phyloP scores from a whole-genome alignment of 2,329 filamentous ascomycete species.

The Nemania sp. region DNA sequence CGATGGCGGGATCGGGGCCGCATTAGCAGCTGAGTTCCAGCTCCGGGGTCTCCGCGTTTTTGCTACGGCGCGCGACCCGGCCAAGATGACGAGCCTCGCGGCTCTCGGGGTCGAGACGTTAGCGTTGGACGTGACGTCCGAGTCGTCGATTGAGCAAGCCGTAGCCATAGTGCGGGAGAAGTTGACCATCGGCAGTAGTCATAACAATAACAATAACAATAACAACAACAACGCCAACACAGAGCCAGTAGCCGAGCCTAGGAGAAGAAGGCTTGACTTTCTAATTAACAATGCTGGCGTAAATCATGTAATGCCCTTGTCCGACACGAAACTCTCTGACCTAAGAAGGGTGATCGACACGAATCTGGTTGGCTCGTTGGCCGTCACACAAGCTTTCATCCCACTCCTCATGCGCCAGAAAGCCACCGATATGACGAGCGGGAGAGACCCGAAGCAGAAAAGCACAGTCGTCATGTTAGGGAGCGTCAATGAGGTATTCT shows the following conservation, averaged over 20 bases:
- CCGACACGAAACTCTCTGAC: slow-evolving; percentile 41
- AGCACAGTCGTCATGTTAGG: slow-evolving; percentile 47
- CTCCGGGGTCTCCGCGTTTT: slow-evolving; percentile 49
- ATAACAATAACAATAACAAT: not conserved
- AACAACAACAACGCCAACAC: not conserved
- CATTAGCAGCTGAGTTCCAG: slow-evolving; percentile 51
- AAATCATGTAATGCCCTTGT: slow-evolving; percentile 43
- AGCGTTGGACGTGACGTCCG: slow-evolving; percentile 49
- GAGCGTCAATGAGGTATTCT: slow-evolving; percentile 49
- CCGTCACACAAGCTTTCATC: slow-evolving; percentile 51
- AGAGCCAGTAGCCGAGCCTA: not conserved
- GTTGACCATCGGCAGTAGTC: slow-evolving; percentile 1
- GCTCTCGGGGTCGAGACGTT: slow-evolving; percentile 45
- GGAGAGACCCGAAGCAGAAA: slow-evolving; percentile 21
- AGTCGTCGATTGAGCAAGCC: slow-evolving; percentile 43
- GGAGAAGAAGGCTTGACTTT: slow-evolving; percentile 41
- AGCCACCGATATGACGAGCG: not conserved
- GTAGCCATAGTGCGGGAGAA: slow-evolving; percentile 29
- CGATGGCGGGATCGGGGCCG: slow-evolving; percentile 50
- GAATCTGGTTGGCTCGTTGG: slow-evolving; percentile 50
- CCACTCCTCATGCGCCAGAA: slow-evolving; percentile 46
- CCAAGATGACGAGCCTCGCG: slow-evolving; percentile 44
- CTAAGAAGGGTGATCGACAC: slow-evolving; percentile 42
- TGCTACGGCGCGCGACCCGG: slow-evolving; percentile 48
- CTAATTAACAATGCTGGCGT: slow-evolving; percentile 49